Base-by-base conservation (phyloP, 306 rosid genomes). In the Pterocarpus santalinus region DNA sequence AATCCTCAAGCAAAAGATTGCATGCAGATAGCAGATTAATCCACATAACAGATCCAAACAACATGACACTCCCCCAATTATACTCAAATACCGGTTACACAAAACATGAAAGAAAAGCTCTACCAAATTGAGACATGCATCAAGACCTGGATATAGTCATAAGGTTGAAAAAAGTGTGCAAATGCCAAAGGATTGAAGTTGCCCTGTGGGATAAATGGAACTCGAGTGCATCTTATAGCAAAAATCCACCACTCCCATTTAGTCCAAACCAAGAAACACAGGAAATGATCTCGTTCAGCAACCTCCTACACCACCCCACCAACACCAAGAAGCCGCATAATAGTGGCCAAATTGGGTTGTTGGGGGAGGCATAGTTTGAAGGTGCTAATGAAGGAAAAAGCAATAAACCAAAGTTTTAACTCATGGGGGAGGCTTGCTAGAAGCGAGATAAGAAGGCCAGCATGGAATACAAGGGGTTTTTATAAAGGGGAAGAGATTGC, bases 141-240 rank as follows among this genome's bases (percentile, higher is more conserved):
- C 71, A 75, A 75, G 58, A 61, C 10, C 65, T 69, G 10, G 2
- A 51, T 58, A 34, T 52, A 51, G 15, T 53, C 2, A 30, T 64
- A 8, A 47, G 41, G 5, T 35, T 4, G 34, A 28, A 12, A 66
- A 65, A 36, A 9, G 53, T 10, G 32, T 39, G 39, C 13, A 77
- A 32, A 51, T 82, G 90, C 90, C 88, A 87, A 87, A 85, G 86
- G 83, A 63, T 79, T 67, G 76, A 84, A 65, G 77, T 75, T 87
- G 88, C 86, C 88, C 88, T 78, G 81, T 72, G 81, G 86, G 2
- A 14, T 65, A 74, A 74, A 81, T 60, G 38, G 53, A 49, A 41
- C 62, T 15, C 10, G 52, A 2, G 32, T 51, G 15, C 39, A 1
- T n/a, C 36, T 33, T 80, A 53, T 53, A 47, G 2, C 28, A 41